These are phyloP conservation scores for Pichia nakasei DNA, from an alignment of 805 yeast species.

Conservation along the genomic window DNA sequence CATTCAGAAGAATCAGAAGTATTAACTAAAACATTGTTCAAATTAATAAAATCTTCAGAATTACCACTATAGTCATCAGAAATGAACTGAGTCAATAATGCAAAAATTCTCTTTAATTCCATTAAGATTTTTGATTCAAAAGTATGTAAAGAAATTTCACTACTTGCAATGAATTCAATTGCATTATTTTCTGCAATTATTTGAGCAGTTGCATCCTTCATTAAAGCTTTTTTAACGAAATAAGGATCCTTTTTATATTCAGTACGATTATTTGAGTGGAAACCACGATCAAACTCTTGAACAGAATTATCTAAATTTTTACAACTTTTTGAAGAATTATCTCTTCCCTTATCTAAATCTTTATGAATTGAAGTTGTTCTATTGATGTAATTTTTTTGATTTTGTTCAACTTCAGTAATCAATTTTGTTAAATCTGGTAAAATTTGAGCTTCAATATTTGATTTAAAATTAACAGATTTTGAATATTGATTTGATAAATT, in stretches of 20 bases:
- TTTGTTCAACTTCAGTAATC: slow-evolving; percentile 31
- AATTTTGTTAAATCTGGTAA: slow-evolving; percentile 37
- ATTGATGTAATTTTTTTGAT: slow-evolving; percentile 32
- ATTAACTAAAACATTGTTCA: slow-evolving; percentile 24
- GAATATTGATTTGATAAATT: slow-evolving; percentile 26
- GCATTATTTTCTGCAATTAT: slow-evolving; percentile 37
- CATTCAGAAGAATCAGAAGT: slow-evolving; percentile 38
- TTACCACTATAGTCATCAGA: slow-evolving; percentile 24
- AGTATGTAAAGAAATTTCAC: slow-evolving; percentile 32
- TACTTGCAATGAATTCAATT: slow-evolving; percentile 33
- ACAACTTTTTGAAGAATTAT: slow-evolving; percentile 25
- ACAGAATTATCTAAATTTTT: slow-evolving; percentile 18
- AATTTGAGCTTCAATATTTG: slow-evolving; percentile 28
- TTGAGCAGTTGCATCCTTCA: slow-evolving; percentile 32
- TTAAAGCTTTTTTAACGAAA: slow-evolving; percentile 30
- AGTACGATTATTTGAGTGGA: slow-evolving; percentile 12
- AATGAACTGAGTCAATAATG: slow-evolving; percentile 22
- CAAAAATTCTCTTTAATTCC: slow-evolving; percentile 32
- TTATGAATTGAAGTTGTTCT: slow-evolving; percentile 31
- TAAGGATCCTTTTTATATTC: slow-evolving; percentile 40
- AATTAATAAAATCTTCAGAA: slow-evolving; percentile 22
- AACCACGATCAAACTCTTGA: slow-evolving; percentile 12
- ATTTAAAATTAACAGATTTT: slow-evolving; percentile 32
- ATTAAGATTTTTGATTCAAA: slow-evolving; percentile 37
- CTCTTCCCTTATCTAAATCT: slow-evolving; percentile 30